A percentile compares a stretch with the other conserved stretches of the same genome.
Conservation (phyloP, 2,329 filamentous ascomycete species). For the Capronia americana region DNA sequence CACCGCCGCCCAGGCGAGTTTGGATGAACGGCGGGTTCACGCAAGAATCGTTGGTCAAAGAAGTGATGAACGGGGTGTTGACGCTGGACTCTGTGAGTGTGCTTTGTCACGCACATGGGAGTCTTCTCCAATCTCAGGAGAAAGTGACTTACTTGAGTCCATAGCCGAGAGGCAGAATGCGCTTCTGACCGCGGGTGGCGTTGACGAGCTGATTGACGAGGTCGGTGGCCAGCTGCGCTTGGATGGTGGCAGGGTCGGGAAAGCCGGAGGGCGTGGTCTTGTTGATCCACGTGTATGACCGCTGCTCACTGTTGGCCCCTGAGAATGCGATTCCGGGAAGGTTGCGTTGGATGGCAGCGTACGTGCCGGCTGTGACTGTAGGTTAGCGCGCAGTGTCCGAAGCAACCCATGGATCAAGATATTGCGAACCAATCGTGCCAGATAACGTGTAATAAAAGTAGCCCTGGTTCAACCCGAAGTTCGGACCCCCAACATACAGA, state of each 20-base stretch:
- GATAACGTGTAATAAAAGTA: conserved; percentile 61
- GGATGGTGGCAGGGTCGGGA: conserved; percentile 52
- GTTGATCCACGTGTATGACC: conserved; percentile 55
- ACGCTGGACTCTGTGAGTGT: conserved; percentile 44
- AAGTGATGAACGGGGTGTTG: conserved; percentile 57
- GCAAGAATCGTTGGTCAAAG: conserved; percentile 48
- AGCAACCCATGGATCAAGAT: background rate
- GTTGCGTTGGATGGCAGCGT: conserved; percentile 57
- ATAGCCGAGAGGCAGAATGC: conserved; percentile 56
- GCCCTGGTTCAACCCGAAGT: conserved; percentile 62
- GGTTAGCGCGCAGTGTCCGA: background rate
- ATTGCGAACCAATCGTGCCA: conserved; percentile 48
- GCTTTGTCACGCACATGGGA: background rate
- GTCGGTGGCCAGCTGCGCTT: conserved; percentile 52
- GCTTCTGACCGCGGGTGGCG: conserved; percentile 43
- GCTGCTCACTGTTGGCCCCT: conserved; percentile 51
- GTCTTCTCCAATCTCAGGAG: background rate
- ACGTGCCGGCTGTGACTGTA: conserved; percentile 53
- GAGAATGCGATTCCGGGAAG: conserved; percentile 60
- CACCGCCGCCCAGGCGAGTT: conserved; percentile 58
- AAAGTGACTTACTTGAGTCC: conserved; percentile 46
- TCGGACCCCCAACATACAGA: conserved; percentile 62
- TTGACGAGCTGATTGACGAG: conserved; percentile 55
- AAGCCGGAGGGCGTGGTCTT: conserved; percentile 43
- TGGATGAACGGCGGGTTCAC: conserved; percentile 54